phyloP scores from a whole-genome alignment of 768 basidiomycete species.

The Serendipita sp. region DNA sequence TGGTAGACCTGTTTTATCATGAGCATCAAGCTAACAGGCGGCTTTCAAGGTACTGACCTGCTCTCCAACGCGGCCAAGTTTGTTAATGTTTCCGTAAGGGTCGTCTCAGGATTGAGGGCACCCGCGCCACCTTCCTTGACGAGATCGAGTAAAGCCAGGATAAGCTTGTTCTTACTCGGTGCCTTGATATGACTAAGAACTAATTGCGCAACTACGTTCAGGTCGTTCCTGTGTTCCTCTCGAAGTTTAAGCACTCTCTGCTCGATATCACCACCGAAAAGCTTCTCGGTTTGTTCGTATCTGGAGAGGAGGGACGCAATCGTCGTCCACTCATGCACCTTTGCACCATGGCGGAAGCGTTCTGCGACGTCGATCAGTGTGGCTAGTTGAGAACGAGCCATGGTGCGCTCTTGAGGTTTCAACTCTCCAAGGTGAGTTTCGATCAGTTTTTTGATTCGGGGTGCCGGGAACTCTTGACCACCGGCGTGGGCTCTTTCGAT shows the following conservation, averaged over 20 bases:
- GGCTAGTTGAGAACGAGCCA: constrained; percentile 59
- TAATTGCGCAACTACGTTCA: constrained; percentile 71
- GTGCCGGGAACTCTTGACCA: constrained; percentile 72
- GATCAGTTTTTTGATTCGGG: constrained; percentile 69
- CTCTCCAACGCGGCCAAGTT: constrained; percentile 77
- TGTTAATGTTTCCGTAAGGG: constrained; percentile 60
- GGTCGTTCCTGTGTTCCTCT: constrained; percentile 82
- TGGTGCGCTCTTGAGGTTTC: constrained; percentile 60
- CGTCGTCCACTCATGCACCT: constrained; percentile 67
- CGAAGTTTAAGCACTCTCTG: constrained; percentile 78
- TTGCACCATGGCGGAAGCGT: constrained; percentile 66
- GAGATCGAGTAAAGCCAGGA: constrained; percentile 74
- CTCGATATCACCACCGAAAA: constrained; percentile 91
- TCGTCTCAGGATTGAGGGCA: constrained; percentile 58
- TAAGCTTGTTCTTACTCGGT: constrained; percentile 77
- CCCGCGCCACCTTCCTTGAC: constrained; percentile 69
- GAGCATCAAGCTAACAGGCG: neutral
- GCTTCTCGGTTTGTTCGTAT: constrained; percentile 75
- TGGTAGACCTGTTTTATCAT: constrained; percentile 50
- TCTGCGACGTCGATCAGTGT: constrained; percentile 63
- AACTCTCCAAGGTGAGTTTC: constrained; percentile 77
- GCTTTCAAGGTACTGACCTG: constrained; percentile 35
- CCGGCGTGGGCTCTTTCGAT: constrained; percentile 57
- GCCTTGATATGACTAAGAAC: constrained; percentile 95
- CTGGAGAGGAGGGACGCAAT: constrained; percentile 61